These are phyloP conservation scores for Komagataea norvegica DNA, from an alignment of 1,139 yeast species.

Conservation along the genomic window DNA sequence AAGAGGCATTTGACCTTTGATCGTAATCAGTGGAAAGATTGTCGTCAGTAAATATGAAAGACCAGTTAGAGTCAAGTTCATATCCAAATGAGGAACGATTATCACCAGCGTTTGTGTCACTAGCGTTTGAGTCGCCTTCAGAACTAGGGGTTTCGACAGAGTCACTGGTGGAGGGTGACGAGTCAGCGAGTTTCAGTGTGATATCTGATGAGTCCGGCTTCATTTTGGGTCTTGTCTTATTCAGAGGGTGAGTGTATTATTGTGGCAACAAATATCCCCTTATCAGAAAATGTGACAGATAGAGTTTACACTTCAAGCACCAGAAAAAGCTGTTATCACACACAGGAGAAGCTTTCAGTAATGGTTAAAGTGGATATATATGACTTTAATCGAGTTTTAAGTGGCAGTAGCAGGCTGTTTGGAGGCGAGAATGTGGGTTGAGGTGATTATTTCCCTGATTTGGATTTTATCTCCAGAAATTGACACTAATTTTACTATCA, in stretches of 20 bases:
- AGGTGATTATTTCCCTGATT: no score
- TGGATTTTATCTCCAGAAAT: no score
- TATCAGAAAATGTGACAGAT: slow-evolving; percentile 4
- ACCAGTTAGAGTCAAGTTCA: slow-evolving; percentile 24
- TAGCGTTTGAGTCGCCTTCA: slow-evolving; percentile 3
- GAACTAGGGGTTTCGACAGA: slow-evolving; percentile 5
- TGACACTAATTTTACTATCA: no score
- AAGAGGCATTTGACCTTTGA: slow-evolving; percentile 21
- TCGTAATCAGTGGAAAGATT: slow-evolving; percentile 25
- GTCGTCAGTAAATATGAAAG: slow-evolving; percentile 26
- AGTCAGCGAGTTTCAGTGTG: not conserved
- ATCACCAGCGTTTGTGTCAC: slow-evolving; percentile 7
- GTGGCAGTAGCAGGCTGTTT: no score
- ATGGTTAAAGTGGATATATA: no score
- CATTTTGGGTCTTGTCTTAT: not conserved
- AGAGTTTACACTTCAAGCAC: not conserved
- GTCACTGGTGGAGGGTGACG: not conserved
- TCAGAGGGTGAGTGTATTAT: no score
- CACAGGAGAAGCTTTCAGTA: no score
- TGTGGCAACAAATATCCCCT: slow-evolving; percentile 5
- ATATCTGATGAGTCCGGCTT: not conserved
- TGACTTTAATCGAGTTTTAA: no score
- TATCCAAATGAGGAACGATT: slow-evolving; percentile 15
- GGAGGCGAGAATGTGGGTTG: no score
- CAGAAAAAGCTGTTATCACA: not conserved